Percentiles rank a stretch among this genome's conserved stretches.
phyloP scores from a whole-genome alignment of 1,139 yeast species.

The Suhomyces yuchorum region DNA sequence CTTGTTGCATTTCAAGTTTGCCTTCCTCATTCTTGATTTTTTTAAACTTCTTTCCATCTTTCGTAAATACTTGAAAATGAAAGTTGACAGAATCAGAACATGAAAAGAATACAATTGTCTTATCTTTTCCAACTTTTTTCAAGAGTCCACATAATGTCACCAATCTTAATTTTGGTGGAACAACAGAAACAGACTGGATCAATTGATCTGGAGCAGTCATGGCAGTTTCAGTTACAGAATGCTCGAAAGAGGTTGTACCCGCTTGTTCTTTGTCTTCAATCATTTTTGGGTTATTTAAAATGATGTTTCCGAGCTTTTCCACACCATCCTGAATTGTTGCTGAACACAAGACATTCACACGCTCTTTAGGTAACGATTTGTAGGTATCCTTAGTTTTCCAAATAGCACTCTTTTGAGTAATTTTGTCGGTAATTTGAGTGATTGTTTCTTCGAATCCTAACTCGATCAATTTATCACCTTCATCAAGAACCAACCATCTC shows the following conservation, averaged over 20 bases:
- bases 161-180: constrained; percentile 87
- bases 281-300: constrained; percentile 72
- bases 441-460: constrained; percentile 95
- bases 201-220: constrained; percentile 86
- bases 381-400: constrained; percentile 40
- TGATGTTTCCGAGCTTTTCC: constrained; percentile 73
- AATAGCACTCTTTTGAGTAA: constrained; percentile 50
- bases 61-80: constrained; percentile 75
- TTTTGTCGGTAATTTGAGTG: constrained; percentile 64
- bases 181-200: constrained; percentile 71
- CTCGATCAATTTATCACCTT: constrained; percentile 94
- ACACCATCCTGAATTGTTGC: constrained; percentile 90
- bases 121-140: constrained; percentile 44
- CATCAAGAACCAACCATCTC: constrained; percentile 86
- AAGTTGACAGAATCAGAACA: constrained; percentile 96
- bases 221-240: constrained; percentile 32
- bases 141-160: constrained; percentile 76
- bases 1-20: constrained; percentile 23
- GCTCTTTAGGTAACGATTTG: constrained; percentile 63
- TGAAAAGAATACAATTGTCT: constrained; percentile 84
- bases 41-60: constrained; percentile 48
- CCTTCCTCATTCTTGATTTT: constrained; percentile 33
- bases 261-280: constrained; percentile 34
- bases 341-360: constrained; percentile 85
- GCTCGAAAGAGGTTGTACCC: constrained; percentile 44